phyloP scores from a whole-genome alignment of 116 monocot genomes.

The Posidonia oceanica region DNA sequence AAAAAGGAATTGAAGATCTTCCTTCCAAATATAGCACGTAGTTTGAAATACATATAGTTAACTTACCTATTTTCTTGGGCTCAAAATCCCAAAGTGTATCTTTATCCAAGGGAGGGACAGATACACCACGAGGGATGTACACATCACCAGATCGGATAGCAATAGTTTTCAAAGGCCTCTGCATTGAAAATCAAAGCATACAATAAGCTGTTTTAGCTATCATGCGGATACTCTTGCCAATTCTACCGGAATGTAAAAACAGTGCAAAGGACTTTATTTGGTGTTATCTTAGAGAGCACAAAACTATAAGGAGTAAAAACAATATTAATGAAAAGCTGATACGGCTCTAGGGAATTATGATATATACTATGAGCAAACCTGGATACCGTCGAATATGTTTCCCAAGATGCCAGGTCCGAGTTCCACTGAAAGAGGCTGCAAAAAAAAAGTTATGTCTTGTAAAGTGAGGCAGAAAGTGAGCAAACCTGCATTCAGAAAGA shows the following conservation, averaged over 20 bases:
- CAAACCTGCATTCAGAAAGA: neutral
- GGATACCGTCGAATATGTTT: constrained; percentile 99
- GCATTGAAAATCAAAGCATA: neutral
- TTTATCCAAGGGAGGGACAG: constrained; percentile 96
- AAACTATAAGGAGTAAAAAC: no score
- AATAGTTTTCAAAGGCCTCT: constrained; percentile 99
- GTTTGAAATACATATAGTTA: neutral
- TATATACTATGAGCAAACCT: constrained; percentile 33
- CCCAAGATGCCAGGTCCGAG: constrained; percentile 98
- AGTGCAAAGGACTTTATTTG: no score
- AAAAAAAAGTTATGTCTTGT: neutral
- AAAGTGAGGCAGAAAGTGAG: neutral
- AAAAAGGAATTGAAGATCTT: neutral
- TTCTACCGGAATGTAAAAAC: no score
- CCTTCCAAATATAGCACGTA: neutral
- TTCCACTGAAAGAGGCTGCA: constrained; percentile 99
- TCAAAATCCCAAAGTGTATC: constrained; percentile 93
- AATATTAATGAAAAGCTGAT: no score
- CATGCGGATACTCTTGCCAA: neutral
- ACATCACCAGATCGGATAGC: constrained; percentile 95
- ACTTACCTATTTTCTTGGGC: constrained; percentile 75
- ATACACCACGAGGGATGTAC: constrained; percentile 99
- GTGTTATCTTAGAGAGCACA: no score
- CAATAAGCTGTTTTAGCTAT: neutral
- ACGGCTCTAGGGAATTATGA: neutral